Evolutionary conservation across 345 rosid genomes (phyloP).

Genomic region (Citrus medica): DNA sequence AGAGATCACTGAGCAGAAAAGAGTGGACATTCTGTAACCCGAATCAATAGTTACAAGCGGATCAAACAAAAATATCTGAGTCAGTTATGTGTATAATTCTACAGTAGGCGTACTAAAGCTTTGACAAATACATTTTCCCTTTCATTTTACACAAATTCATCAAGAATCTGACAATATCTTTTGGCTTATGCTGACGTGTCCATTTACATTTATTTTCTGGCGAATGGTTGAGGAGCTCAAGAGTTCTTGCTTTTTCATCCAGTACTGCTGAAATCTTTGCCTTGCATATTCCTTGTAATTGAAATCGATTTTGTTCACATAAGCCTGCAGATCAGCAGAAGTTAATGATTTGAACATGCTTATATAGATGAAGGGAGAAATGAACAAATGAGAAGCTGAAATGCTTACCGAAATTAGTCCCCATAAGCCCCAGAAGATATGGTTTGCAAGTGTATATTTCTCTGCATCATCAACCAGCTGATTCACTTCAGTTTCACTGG

Average conservation of each 20-base stretch:
- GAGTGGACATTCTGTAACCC: background rate
- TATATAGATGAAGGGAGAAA: background rate
- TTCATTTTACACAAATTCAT: background rate
- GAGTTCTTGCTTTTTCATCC: slow-evolving; percentile 59
- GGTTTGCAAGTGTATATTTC: slow-evolving; percentile 67
- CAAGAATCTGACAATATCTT: background rate
- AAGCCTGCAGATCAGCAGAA: slow-evolving; percentile 40
- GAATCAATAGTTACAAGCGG: background rate
- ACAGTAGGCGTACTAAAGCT: too few relatives aligned
- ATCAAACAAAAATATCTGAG: background rate
- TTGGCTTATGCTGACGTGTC: background rate
- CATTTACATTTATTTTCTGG: background rate
- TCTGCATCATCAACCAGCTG: slow-evolving; percentile 44
- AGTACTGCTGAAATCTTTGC: slow-evolving; percentile 80
- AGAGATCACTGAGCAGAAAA: background rate
- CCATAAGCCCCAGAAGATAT: slow-evolving; percentile 85
- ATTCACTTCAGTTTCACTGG: slow-evolving; percentile 44
- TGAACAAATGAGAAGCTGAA: background rate
- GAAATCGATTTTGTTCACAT: slow-evolving; percentile 78
- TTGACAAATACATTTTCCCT: background rate
- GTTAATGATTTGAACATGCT: background rate
- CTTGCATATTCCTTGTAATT: slow-evolving; percentile 79
- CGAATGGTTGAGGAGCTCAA: slow-evolving; percentile 24
- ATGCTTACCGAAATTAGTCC: slow-evolving; percentile 72
- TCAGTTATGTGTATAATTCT: background rate